Conservation (phyloP, 345 rosid genomes). For the Hypericum perforatum region DNA sequence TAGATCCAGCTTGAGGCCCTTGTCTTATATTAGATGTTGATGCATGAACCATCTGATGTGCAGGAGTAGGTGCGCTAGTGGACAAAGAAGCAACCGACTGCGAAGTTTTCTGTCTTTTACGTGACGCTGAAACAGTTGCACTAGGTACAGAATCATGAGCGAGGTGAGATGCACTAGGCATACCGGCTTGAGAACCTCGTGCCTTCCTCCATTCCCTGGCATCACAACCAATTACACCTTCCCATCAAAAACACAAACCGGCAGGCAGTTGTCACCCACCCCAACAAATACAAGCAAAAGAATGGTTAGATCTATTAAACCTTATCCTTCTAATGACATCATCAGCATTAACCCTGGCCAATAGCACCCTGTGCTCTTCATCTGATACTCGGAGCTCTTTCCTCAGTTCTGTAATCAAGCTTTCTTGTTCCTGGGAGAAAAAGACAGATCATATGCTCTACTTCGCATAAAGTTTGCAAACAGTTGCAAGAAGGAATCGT, state of each 20-base stretch:
- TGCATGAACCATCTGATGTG: conserved; percentile 19
- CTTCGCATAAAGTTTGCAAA: not conserved
- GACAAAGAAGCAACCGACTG: conserved; percentile 36
- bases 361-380: conserved; percentile 84
- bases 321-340: conserved; percentile 75
- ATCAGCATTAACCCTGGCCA: conserved; percentile 82
- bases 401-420: conserved; percentile 90
- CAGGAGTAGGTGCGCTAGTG: too few relatives aligned
- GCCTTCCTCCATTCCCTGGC: conserved; percentile 90
- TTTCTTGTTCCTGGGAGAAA: conserved; percentile 75
- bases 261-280: conserved; percentile 4
- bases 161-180: conserved; percentile 40
- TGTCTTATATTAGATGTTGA: conserved; percentile 50
- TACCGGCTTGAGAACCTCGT: conserved; percentile 51
- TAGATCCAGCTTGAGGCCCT: conserved; percentile 43
- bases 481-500: not conserved
- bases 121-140: conserved; percentile 67
- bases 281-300: conserved; percentile 12
- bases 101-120: conserved; percentile 76
- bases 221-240: conserved; percentile 12
- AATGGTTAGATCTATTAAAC: conserved; percentile 27
- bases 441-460: not conserved
- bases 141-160: conserved; percentile 59
- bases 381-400: conserved; percentile 94
- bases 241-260: conserved; percentile 10